A percentile compares a stretch with the other conserved stretches of the same genome.
Conservation (phyloP, 768 basidiomycete species). For the Asterophora lycoperdoides region DNA sequence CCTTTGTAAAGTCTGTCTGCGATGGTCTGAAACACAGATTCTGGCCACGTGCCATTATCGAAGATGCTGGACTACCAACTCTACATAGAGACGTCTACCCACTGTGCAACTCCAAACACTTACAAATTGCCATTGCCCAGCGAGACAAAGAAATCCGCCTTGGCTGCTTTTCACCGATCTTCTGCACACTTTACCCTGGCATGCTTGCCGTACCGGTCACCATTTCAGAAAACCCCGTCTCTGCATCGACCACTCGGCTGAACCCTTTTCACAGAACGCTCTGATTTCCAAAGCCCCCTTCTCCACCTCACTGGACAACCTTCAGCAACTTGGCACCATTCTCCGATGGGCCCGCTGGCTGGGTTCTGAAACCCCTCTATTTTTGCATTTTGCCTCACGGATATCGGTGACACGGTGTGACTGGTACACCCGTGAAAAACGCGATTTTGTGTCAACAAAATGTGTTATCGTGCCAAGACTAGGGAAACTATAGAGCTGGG, state of each 20-base stretch:
- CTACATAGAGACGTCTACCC: neutral
- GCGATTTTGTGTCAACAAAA: too few relatives aligned
- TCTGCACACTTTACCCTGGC: neutral
- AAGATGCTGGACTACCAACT: conserved; percentile 13
- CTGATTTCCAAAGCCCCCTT: neutral
- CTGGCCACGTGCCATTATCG: too few relatives aligned
- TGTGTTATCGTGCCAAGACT: too few relatives aligned
- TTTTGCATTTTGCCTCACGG: too few relatives aligned
- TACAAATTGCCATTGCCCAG: neutral
- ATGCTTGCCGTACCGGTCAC: neutral
- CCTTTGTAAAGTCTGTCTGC: conserved; percentile 32
- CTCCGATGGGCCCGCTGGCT: too few relatives aligned
- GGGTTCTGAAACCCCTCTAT: too few relatives aligned
- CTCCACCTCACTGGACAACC: neutral
- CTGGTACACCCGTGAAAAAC: too few relatives aligned
- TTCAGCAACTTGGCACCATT: too few relatives aligned
- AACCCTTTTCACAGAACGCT: too few relatives aligned
- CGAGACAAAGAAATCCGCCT: neutral
- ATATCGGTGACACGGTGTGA: too few relatives aligned
- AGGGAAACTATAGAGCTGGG: too few relatives aligned
- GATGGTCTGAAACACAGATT: conserved; percentile 28
- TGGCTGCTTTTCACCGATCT: neutral
- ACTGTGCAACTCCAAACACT: neutral
- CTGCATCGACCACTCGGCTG: too few relatives aligned
- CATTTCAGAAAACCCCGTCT: neutral